phyloP scores from a whole-genome alignment of 78 protist species.

The Polysphondylium violaceum region DNA sequence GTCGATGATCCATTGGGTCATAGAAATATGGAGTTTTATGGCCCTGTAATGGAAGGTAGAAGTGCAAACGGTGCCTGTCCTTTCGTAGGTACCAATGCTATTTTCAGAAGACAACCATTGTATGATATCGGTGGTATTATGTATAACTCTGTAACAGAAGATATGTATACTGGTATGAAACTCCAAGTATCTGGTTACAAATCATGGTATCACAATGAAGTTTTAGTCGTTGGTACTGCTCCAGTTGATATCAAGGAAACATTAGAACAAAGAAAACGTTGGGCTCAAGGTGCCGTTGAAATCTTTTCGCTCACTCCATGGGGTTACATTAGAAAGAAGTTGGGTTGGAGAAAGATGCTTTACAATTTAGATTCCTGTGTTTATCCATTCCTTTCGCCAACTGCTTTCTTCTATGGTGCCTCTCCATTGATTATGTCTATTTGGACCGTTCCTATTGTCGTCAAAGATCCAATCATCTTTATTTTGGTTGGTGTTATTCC shows the following conservation, averaged over 20 bases:
- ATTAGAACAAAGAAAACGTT: constrained; percentile 78
- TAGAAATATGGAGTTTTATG: constrained; percentile 80
- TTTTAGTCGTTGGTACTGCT: constrained; percentile 75
- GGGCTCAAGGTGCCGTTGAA: constrained; percentile 84
- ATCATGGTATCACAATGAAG: constrained; percentile 81
- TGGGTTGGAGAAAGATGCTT: constrained; percentile 80
- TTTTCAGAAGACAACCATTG: constrained; percentile 75
- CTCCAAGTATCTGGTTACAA: constrained; percentile 68
- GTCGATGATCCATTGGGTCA: constrained; percentile 82
- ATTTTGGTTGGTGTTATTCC: constrained; percentile 79
- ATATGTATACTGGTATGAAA: constrained; percentile 84
- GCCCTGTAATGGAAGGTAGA: constrained; percentile 83
- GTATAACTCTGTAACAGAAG: constrained; percentile 82
- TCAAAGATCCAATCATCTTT: constrained; percentile 78
- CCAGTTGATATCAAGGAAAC: constrained; percentile 81
- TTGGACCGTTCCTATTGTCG: constrained; percentile 80
- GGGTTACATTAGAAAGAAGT: constrained; percentile 42
- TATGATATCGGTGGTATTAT: constrained; percentile 80
- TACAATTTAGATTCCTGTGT: constrained; percentile 76
- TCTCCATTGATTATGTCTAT: constrained; percentile 70
- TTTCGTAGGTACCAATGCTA: constrained; percentile 81
- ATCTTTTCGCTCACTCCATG: constrained; percentile 77
- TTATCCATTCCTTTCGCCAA: constrained; percentile 77
- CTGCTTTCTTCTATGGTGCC: constrained; percentile 79
- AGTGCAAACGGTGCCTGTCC: constrained; percentile 73